phyloP scores from a whole-genome alignment of 108 stramenopile genomes.

The Nannochloropsis salina region DNA sequence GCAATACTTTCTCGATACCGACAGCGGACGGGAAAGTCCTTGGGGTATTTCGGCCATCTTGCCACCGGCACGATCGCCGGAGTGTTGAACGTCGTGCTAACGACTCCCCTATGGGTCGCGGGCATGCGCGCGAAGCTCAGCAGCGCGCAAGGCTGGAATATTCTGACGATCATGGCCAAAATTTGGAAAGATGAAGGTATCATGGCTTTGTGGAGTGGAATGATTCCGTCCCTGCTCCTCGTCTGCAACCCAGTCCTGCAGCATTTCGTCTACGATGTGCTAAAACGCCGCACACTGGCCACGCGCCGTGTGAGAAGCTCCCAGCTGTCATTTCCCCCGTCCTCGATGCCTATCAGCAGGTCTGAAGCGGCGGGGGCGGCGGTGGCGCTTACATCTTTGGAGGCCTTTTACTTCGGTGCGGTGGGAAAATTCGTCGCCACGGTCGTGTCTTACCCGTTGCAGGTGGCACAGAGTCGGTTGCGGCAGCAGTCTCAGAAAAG shows the following conservation, averaged over 20 bases:
- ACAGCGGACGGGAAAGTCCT: neutral
- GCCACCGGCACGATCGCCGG: conserved; percentile 50
- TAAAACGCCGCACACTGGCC: conserved; percentile 53
- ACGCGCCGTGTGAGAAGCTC: neutral
- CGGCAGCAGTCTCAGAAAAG: conserved; percentile 31
- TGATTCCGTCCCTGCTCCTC: conserved; percentile 71
- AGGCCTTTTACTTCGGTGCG: conserved; percentile 78
- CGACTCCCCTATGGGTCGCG: conserved; percentile 63
- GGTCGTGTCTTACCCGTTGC: conserved; percentile 75
- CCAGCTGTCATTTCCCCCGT: neutral
- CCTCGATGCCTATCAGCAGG: no score
- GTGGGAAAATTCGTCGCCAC: conserved; percentile 78
- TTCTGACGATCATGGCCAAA: conserved; percentile 39
- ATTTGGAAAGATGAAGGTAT: conserved; percentile 55
- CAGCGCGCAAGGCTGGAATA: conserved; percentile 28
- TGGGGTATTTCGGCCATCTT: conserved; percentile 3
- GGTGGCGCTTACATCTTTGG: conserved; percentile 46
- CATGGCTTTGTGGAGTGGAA: conserved; percentile 55
- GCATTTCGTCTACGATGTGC: conserved; percentile 74
- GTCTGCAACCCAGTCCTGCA: conserved; percentile 92
- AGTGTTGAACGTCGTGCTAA: conserved; percentile 58
- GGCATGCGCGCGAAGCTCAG: conserved; percentile 62
- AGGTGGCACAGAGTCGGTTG: conserved; percentile 66
- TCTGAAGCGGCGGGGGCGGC: neutral
- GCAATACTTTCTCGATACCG: neutral